Conservation (phyloP, 768 basidiomycete genomes). For the Sarcodon sp. region DNA sequence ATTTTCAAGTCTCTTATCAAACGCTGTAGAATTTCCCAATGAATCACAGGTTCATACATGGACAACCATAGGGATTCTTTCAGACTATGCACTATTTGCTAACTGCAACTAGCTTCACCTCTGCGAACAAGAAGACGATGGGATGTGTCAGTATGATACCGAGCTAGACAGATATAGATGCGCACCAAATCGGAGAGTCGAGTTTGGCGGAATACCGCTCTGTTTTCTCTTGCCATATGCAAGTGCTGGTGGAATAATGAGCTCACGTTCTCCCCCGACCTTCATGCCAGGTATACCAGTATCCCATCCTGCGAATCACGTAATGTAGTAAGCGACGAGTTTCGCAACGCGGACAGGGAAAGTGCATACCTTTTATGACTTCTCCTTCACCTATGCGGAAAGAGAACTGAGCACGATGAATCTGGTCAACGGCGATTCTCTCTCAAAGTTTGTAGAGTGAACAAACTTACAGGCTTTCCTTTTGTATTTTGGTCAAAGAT, state of each 20-base stretch:
- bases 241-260: constrained; percentile 62
- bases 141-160: not conserved
- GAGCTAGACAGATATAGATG: not conserved
- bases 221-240: constrained; percentile 59
- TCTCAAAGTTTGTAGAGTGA: constrained; percentile 1
- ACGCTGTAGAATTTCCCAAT: too few species aligned
- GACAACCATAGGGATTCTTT: too few species aligned
- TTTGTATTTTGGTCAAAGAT: constrained; percentile 72
- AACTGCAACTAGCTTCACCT: not conserved
- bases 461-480: constrained; percentile 65
- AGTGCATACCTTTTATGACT: constrained; percentile 71
- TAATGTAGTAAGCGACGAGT: not conserved
- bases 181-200: constrained; percentile 71
- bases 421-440: not conserved
- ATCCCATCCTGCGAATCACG: constrained; percentile 62
- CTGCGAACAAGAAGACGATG: not conserved
- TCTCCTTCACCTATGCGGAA: constrained; percentile 80
- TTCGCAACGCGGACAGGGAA: not conserved
- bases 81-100: not conserved
- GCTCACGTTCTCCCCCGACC: constrained; percentile 73
- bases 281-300: constrained; percentile 89
- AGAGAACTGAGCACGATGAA: constrained; percentile 33
- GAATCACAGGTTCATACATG: too few species aligned
- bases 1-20: too few species aligned
- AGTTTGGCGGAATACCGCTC: constrained; percentile 59